Conservation (phyloP, 495 filamentous ascomycete species). For the Bacidia rubella region DNA sequence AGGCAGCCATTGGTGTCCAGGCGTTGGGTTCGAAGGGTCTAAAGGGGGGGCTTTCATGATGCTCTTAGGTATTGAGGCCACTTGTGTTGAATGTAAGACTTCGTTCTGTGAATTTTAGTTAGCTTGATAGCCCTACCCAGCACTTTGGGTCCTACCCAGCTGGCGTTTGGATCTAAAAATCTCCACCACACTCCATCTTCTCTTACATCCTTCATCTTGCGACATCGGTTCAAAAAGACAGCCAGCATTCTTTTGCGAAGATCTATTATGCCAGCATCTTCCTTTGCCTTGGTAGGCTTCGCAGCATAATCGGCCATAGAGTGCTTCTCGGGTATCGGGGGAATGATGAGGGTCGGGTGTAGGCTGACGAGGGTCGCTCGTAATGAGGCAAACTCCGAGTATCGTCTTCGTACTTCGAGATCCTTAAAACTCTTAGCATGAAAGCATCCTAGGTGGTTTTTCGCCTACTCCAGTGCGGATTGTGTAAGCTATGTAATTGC, state of each 20-base stretch:
- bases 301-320: constrained; percentile 97
- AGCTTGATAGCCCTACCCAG: not conserved
- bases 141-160: constrained; percentile 60
- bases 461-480: constrained; percentile 77
- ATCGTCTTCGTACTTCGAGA: constrained; percentile 83
- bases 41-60: constrained; percentile 87
- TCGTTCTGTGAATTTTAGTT: constrained; percentile 55
- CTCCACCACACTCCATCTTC: constrained; percentile 96
- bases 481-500: constrained; percentile 90
- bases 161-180: constrained; percentile 93
- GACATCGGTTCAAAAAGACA: constrained; percentile 87
- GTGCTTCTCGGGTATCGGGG: constrained; percentile 96
- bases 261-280: constrained; percentile 92
- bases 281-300: constrained; percentile 93
- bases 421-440: constrained; percentile 40
- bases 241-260: constrained; percentile 89
- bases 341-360: constrained; percentile 88
- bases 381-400: constrained; percentile 93
- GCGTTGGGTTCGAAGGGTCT: constrained; percentile 77
- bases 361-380: constrained; percentile 76
- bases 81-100: constrained; percentile 78
- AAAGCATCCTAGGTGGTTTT: not conserved
- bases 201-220: constrained; percentile 80
- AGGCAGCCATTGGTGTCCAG: constrained; percentile 80
- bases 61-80: constrained; percentile 82